Conservation (phyloP, 371 early-diverging fungal species). For the Mucor plumbeus region DNA sequence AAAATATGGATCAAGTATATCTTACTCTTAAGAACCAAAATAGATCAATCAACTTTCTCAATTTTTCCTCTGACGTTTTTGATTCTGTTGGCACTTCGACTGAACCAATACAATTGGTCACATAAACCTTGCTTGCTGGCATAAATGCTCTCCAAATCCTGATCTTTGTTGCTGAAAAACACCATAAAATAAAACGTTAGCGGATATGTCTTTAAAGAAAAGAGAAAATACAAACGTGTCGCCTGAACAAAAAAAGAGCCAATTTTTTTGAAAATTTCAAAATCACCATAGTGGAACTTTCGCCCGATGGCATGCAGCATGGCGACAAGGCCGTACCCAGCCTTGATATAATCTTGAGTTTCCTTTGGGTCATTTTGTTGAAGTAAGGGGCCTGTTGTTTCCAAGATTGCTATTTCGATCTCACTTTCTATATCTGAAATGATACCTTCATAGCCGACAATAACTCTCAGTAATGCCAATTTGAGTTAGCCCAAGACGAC, state of each 20-base stretch:
- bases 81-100: constrained; percentile 28
- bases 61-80: constrained; percentile 30
- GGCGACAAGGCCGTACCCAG: constrained; percentile 28
- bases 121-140: constrained; percentile 27
- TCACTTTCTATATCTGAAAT: constrained; percentile 22
- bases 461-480: constrained; percentile 22
- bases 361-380: constrained; percentile 27
- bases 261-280: constrained; percentile 33
- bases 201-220: constrained; percentile 26
- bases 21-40: constrained; percentile 30
- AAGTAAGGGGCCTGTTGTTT: constrained; percentile 27
- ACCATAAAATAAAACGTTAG: constrained; percentile 28
- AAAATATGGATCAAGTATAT: constrained; percentile 29
- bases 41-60: constrained; percentile 29
- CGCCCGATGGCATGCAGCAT: constrained; percentile 26
- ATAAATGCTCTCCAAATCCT: too few species aligned
- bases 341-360: constrained; percentile 28
- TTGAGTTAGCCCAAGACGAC: constrained; percentile 11
- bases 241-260: constrained; percentile 27
- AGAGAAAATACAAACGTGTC: constrained; percentile 31
- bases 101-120: constrained; percentile 26
- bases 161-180: constrained; percentile 30
- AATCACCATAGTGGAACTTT: constrained; percentile 22
- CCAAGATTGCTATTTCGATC: constrained; percentile 28
- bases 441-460: constrained; percentile 32